Evolutionary conservation across 2,329 filamentous ascomycete species (phyloP).

Genomic region (Pyricularia sp.): DNA sequence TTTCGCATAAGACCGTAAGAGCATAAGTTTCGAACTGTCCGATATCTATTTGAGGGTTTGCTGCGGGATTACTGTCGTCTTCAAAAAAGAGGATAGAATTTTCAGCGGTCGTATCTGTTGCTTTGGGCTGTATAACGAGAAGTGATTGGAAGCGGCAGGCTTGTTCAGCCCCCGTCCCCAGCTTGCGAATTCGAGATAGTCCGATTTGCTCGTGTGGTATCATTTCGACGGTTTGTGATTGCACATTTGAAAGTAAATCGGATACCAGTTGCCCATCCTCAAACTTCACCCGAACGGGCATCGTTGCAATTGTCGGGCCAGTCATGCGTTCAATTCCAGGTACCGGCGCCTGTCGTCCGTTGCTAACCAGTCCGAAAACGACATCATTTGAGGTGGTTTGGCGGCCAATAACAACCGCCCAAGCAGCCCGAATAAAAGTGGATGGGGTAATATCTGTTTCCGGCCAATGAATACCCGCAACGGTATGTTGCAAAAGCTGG

Average conservation of each 20-base stretch:
- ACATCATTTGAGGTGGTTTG: neutral
- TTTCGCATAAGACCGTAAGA: neutral
- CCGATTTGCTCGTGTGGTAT: neutral
- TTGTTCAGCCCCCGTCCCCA: neutral
- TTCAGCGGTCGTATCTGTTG: neutral
- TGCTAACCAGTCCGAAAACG: neutral
- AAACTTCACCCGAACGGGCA: neutral
- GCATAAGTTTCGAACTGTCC: neutral
- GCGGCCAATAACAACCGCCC: neutral
- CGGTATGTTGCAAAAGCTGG: neutral
- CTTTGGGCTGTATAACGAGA: neutral
- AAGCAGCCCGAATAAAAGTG: neutral
- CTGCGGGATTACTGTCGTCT: neutral
- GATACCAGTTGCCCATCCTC: neutral
- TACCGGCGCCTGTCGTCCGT: neutral
- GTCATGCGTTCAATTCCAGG: neutral
- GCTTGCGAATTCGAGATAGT: neutral
- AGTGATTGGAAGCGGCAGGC: neutral
- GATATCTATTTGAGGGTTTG: neutral
- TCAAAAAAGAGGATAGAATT: neutral
- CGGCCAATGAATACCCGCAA: neutral
- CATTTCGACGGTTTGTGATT: neutral
- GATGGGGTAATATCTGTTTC: neutral
- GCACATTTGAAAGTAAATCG: neutral
- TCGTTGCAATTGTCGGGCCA: neutral